A percentile compares a stretch with the other conserved stretches of the same genome.
Conservation (phyloP, 2,329 filamentous ascomycete species). For the Diaporthe australafricana region DNA sequence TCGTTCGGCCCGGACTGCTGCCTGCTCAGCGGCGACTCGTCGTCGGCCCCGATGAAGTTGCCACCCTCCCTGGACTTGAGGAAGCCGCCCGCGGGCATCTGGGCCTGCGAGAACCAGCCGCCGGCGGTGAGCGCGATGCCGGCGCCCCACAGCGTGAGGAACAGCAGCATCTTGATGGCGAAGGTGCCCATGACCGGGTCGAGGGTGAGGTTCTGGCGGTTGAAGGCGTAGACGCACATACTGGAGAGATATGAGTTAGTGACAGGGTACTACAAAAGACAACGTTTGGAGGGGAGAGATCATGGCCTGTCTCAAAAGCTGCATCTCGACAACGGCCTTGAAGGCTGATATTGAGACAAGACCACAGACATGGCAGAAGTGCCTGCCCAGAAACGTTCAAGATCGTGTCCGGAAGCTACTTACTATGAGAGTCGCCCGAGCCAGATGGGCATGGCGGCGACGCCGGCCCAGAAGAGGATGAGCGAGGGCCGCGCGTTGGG, state of each 20-base stretch:
- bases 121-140: conserved; percentile 30
- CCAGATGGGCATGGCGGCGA: conserved; percentile 40
- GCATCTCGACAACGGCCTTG: too few species aligned
- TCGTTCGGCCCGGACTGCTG: neutral
- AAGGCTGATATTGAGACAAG: too few species aligned
- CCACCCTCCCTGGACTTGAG: neutral
- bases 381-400: too few species aligned
- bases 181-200: conserved; percentile 42
- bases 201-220: conserved; percentile 33
- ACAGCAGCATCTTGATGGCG: conserved; percentile 40
- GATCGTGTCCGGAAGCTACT: too few species aligned
- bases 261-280: too few species aligned
- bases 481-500: conserved; percentile 38
- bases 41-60: neutral
- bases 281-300: too few species aligned
- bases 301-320: too few species aligned
- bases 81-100: neutral
- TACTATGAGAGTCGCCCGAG: conserved; percentile 39
- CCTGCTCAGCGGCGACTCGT: conserved; percentile 2
- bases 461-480: conserved; percentile 38
- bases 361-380: too few species aligned
- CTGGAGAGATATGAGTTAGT: too few species aligned
- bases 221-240: conserved; percentile 42
- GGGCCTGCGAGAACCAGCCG: conserved; percentile 33
- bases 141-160: conserved; percentile 38